Conservation (phyloP, 371 early-diverging fungal genomes). For the Hamiltosporidium magnivora region DNA sequence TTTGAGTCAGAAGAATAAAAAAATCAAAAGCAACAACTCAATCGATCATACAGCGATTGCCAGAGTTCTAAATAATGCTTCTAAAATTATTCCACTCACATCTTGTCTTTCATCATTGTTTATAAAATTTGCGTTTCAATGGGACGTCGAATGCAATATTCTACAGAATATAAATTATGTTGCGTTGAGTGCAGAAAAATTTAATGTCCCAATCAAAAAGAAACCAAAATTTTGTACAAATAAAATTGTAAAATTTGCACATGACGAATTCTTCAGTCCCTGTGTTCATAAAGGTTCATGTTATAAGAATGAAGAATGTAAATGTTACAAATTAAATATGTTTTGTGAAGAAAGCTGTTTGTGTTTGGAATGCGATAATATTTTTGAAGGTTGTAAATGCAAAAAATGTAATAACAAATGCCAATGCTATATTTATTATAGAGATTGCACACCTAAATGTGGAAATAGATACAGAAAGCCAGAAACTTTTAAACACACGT, state of each 20-base stretch:
- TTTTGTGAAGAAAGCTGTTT: slow-evolving; percentile 33
- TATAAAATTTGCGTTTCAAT: neutral
- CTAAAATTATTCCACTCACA: neutral
- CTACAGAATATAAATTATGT: neutral
- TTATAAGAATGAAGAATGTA: slow-evolving; percentile 18
- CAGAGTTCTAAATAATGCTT: neutral
- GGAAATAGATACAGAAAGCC: slow-evolving; percentile 4
- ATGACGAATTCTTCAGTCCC: slow-evolving; percentile 5
- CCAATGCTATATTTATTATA: slow-evolving; percentile 10
- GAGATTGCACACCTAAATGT: slow-evolving; percentile 29
- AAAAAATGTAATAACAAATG: slow-evolving; percentile 14
- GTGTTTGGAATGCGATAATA: slow-evolving; percentile 26
- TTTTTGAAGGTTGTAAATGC: slow-evolving; percentile 11
- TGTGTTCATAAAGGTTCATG: slow-evolving; percentile 35
- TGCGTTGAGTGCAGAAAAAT: neutral
- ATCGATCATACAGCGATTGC: neutral
- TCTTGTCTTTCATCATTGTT: neutral
- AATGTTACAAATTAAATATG: slow-evolving; percentile 20
- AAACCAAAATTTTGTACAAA: neutral
- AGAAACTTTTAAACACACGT: neutral
- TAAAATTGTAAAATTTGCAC: neutral
- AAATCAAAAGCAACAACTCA: neutral
- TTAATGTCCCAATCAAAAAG: neutral
- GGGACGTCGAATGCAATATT: neutral
- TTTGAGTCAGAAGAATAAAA: neutral